Evolutionary conservation across 2,329 filamentous ascomycete genomes (phyloP).

Genomic region (Colletotrichum sp.): DNA sequence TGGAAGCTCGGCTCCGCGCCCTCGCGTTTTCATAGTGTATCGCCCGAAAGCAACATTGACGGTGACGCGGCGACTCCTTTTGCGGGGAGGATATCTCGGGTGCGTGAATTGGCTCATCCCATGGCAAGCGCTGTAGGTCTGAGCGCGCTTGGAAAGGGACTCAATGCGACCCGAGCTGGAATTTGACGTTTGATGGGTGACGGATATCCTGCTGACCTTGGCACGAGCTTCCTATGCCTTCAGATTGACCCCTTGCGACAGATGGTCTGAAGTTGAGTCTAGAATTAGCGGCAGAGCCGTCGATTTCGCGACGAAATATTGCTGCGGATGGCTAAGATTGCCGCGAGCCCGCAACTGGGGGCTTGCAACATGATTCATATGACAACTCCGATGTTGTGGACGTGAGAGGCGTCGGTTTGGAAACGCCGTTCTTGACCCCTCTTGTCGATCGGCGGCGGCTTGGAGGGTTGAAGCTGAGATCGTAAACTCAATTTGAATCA

Average conservation of each 20-base stretch:
- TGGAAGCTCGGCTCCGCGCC: not conserved
- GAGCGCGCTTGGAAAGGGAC: not conserved
- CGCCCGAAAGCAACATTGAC: not conserved
- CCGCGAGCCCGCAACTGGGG: not conserved
- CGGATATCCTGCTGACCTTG: not conserved
- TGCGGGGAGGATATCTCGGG: not conserved
- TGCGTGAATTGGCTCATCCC: not conserved
- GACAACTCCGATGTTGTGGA: not conserved
- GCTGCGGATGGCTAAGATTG: not conserved
- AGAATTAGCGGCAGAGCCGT: not conserved
- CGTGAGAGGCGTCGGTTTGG: not conserved
- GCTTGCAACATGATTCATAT: not conserved
- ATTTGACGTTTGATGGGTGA: not conserved
- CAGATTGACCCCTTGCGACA: not conserved
- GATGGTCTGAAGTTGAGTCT: not conserved
- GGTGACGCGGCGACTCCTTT: not conserved
- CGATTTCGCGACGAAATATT: not conserved
- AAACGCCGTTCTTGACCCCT: not conserved
- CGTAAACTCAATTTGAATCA: conserved; percentile 3
- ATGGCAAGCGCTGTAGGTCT: not conserved
- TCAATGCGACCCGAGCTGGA: not conserved
- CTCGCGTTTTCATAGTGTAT: not conserved
- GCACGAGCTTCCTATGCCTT: not conserved
- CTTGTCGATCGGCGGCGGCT: not conserved
- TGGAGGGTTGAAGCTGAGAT: not conserved